These are phyloP conservation scores for Trametes pubescens DNA, from an alignment of 1,284 basidiomycete species.

Conservation along the genomic window DNA sequence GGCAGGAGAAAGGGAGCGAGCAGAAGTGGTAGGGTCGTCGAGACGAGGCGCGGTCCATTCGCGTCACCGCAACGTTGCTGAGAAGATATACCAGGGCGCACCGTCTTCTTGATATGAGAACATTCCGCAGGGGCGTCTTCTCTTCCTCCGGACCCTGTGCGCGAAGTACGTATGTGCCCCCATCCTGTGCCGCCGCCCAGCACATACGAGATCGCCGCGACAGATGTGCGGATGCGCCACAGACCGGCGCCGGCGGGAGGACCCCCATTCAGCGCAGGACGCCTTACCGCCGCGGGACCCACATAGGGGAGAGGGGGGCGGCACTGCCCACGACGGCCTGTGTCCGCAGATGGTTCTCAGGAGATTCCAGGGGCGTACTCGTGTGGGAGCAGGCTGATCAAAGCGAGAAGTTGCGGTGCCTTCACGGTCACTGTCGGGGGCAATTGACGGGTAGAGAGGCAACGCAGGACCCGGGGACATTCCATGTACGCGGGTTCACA, in stretches of 20 bases:
- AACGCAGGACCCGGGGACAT: conserved; percentile 5
- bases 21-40: neutral
- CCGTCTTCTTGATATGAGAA: conserved; percentile 15
- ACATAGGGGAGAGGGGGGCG: neutral
- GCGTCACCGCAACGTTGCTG: neutral
- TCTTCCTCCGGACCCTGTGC: conserved; percentile 2
- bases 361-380: conserved; percentile 8
- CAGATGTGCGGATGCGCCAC: neutral
- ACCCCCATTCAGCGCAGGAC: neutral
- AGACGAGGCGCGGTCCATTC: neutral
- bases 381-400: conserved; percentile 14
- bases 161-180: neutral
- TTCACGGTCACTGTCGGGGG: conserved; percentile 1
- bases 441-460: conserved; percentile 16
- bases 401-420: conserved; percentile 1
- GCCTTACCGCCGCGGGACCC: neutral
- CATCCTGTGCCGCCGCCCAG: neutral
- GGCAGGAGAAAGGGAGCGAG: neutral
- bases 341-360: neutral
- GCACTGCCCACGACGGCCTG: neutral
- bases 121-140: conserved; percentile 7
- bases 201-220: neutral
- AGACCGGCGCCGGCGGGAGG: neutral
- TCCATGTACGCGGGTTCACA: neutral
- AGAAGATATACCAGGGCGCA: conserved; percentile 17